phyloP scores from a whole-genome alignment of 345 rosid species.

The Aegle marmelos region DNA sequence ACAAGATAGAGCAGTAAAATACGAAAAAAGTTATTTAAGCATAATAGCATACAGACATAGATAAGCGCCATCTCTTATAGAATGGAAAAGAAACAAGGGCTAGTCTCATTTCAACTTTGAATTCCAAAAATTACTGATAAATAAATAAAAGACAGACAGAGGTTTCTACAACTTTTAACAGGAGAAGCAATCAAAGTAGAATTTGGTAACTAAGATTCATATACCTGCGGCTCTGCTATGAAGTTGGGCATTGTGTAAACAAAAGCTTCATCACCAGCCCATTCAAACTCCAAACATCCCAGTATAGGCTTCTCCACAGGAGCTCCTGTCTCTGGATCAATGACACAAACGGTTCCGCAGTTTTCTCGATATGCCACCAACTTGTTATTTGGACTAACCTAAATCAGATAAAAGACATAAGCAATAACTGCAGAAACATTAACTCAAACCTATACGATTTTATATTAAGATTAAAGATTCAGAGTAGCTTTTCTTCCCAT shows the following conservation, averaged over 20 bases:
- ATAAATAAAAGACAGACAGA: too few species aligned
- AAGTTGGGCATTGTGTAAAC: slow-evolving; percentile 31
- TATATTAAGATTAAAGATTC: too few species aligned
- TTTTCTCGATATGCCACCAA: slow-evolving; percentile 84
- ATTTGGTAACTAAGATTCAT: neutral
- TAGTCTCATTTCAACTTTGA: neutral
- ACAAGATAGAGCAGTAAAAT: neutral
- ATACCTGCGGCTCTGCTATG: too few species aligned
- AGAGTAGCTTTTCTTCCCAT: too few species aligned
- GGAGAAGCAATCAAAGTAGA: too few species aligned
- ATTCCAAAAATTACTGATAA: neutral
- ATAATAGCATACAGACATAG: too few species aligned
- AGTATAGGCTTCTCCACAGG: slow-evolving; percentile 52
- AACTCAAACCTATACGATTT: too few species aligned
- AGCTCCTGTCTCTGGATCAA: slow-evolving; percentile 55
- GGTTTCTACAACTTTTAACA: too few species aligned
- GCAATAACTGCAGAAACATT: neutral
- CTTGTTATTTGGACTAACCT: slow-evolving; percentile 78
- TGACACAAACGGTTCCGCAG: slow-evolving; percentile 62
- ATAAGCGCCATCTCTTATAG: too few species aligned
- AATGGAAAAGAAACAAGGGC: neutral
- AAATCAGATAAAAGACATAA: slow-evolving; percentile 8
- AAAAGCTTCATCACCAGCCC: slow-evolving; percentile 86
- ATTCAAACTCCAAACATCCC: slow-evolving; percentile 54
- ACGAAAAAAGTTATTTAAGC: neutral